Base-by-base conservation (phyloP, 768 basidiomycete genomes). In the Phallus indusiatus region DNA sequence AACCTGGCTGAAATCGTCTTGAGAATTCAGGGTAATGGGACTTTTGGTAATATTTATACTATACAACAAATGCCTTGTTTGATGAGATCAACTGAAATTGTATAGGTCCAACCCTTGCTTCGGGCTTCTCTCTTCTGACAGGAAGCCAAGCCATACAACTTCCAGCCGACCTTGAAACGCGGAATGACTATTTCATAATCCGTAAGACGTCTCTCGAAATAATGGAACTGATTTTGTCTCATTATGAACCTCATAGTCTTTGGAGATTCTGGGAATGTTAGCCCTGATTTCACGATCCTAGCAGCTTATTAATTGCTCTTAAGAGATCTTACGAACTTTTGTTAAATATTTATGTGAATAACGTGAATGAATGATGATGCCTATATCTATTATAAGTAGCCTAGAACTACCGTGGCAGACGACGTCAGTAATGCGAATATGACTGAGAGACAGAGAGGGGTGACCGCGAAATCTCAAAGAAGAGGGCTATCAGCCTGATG, bases 211-310 rank as follows among this genome's bases (percentile, higher is more conserved):
- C 47, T 12, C 18, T 60, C 22, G 37, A 24, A 37, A 46, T 17
- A 17, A 2, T 22, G 37, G 1, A 16, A 17, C 35, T 22, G 22
- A 35, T 21, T n/a, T n/a, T n/a, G n/a, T 16, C 6, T 50, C 49
- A n/a, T 21, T 47, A 16, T n/a, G 35, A 24, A 16, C 54, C n/a
- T n/a, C n/a, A n/a, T n/a, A 72, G 71, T 74, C 50, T 69, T 73
- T 35, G 73, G 74, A 14, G 71, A 74, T 54, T 73, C 73, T 1
- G 74, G 71, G 24, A 74, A 74, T 53, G 69, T 67, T 54, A 72
- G 72, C 57, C 67, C 67, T n/a, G 16, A 47, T 14, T 73, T 74
- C 64, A 67, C 69, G 10, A 70, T 73, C 64, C 24, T 51, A 8
- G 36, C 36, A 8, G 36, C 36, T 37, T 37, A 16, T 8, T 37